Conservation (phyloP, 176 grass and related monocot species). For the Zizania latifolia region DNA sequence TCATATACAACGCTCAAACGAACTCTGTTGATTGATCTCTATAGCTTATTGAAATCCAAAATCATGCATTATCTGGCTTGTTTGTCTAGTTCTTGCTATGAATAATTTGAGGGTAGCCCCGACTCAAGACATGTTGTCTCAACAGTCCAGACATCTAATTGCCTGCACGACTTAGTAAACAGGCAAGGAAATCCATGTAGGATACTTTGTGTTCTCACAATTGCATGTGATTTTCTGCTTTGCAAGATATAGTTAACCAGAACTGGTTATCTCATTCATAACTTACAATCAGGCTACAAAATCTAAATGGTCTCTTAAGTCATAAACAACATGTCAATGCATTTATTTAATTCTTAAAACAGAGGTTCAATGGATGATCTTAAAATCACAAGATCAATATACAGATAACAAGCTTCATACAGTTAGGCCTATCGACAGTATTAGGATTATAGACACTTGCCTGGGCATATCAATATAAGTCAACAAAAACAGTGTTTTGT, state of each 20-base stretch:
- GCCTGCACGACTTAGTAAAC: background rate
- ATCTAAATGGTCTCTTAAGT: too few relatives aligned
- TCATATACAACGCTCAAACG: too few relatives aligned
- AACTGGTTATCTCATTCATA: background rate
- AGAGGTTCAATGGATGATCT: background rate
- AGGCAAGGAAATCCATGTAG: background rate
- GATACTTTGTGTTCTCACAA: background rate
- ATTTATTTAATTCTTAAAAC: background rate
- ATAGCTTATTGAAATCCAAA: too few relatives aligned
- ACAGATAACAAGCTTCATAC: background rate
- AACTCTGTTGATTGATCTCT: background rate
- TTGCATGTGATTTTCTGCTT: background rate
- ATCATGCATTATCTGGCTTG: too few relatives aligned
- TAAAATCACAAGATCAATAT: background rate
- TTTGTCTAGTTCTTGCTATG: background rate
- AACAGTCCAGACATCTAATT: background rate
- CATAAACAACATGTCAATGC: background rate
- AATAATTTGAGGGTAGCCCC: background rate
- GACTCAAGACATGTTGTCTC: background rate
- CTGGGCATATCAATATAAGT: background rate
- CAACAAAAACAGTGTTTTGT: background rate
- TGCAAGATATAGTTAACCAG: background rate
- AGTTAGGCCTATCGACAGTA: background rate
- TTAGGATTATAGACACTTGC: too few relatives aligned
- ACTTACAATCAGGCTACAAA: too few relatives aligned